Evolutionary conservation across 1,284 basidiomycete species (phyloP).

Genomic region (Apiotrichum siamense): DNA sequence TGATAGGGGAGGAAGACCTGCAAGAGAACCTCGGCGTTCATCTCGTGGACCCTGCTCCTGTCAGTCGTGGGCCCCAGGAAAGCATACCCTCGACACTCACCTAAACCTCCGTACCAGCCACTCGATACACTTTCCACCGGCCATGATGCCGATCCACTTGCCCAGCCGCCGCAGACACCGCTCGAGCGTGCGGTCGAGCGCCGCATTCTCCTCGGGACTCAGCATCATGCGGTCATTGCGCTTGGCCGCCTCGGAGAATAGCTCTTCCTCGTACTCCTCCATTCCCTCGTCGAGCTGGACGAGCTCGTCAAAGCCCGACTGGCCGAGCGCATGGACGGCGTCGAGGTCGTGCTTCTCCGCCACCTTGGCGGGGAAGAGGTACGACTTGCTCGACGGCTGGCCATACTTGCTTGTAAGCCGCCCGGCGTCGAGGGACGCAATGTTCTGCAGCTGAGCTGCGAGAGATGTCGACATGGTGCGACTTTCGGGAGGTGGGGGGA

Average conservation of each 20-base stretch:
- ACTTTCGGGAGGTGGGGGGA: slow-evolving; percentile 1
- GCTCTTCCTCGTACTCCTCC: slow-evolving; percentile 54
- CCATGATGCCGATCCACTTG: slow-evolving; percentile 71
- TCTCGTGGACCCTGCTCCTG: slow-evolving; percentile 80
- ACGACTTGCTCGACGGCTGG: slow-evolving; percentile 57
- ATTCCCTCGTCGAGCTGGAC: slow-evolving; percentile 57
- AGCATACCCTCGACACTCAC: slow-evolving; percentile 49
- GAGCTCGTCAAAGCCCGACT: slow-evolving; percentile 69
- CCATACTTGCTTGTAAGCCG: slow-evolving; percentile 59
- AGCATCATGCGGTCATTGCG: slow-evolving; percentile 76
- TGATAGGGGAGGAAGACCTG: slow-evolving; percentile 89
- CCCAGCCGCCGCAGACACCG: slow-evolving; percentile 67
- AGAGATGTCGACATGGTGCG: slow-evolving; percentile 58
- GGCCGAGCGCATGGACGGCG: slow-evolving; percentile 74
- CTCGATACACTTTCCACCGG: slow-evolving; percentile 82
- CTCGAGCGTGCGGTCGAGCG: slow-evolving; percentile 50
- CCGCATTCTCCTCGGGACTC: slow-evolving; percentile 57
- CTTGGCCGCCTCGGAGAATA: slow-evolving; percentile 81
- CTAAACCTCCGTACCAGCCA: slow-evolving; percentile 93
- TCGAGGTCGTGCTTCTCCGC: slow-evolving; percentile 79
- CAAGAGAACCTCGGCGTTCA: slow-evolving; percentile 77
- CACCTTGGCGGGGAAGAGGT: slow-evolving; percentile 78
- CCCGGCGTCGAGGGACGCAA: slow-evolving; percentile 71
- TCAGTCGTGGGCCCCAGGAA: background rate
- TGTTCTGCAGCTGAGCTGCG: slow-evolving; percentile 72